Evolutionary conservation across 805 yeast genomes (phyloP).

Genomic region (Hanseniaspora guilliermondii): DNA sequence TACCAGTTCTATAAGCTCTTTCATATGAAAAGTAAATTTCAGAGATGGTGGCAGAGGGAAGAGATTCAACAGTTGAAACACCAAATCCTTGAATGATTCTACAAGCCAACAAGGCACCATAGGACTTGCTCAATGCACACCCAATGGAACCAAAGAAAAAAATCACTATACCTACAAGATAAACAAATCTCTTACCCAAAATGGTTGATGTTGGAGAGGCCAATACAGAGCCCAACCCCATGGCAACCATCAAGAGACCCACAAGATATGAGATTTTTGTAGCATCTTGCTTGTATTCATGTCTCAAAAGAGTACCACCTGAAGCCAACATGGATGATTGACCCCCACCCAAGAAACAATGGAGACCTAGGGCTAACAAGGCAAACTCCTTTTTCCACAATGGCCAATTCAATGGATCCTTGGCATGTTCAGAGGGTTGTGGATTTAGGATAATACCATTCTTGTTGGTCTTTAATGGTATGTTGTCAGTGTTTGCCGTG

Average conservation of each 20-base stretch:
- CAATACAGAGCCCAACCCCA: conserved; percentile 47
- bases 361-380: conserved; percentile 41
- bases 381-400: conserved; percentile 45
- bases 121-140: conserved; percentile 40
- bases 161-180: conserved; percentile 36
- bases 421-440: conserved; percentile 51
- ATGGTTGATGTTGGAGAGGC: conserved; percentile 47
- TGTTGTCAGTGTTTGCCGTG: background rate
- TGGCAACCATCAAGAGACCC: conserved; percentile 45
- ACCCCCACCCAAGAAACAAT: conserved; percentile 50
- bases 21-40: conserved; percentile 51
- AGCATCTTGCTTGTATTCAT: conserved; percentile 34
- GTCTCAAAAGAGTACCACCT: conserved; percentile 33
- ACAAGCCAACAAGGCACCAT: conserved; percentile 43
- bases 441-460: conserved; percentile 44
- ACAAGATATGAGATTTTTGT: conserved; percentile 40
- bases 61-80: conserved; percentile 47
- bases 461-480: conserved; percentile 32
- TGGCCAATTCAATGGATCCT: conserved; percentile 60
- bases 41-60: conserved; percentile 49
- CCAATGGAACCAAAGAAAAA: conserved; percentile 43
- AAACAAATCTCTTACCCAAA: conserved; percentile 47
- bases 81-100: conserved; percentile 50
- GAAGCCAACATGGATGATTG: conserved; percentile 51
- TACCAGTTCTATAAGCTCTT: conserved; percentile 47